These are phyloP conservation scores for Geotrichum phurueaensis DNA, from an alignment of 1,139 yeast species.

Conservation along the genomic window DNA sequence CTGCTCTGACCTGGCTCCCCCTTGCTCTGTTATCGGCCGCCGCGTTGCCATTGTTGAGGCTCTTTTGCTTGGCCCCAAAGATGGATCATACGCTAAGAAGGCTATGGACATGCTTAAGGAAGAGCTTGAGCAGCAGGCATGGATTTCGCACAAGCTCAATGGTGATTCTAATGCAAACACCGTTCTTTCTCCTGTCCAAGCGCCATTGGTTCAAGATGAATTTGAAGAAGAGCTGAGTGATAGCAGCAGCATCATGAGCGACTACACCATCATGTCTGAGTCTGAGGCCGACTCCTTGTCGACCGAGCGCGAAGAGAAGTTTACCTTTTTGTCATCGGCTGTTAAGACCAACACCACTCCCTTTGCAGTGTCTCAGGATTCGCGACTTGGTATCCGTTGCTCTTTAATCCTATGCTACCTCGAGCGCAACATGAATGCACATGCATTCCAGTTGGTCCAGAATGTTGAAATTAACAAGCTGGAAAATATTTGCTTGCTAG, in stretches of 20 bases:
- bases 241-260: slow-evolving; percentile 12
- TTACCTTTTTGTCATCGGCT: slow-evolving; percentile 18
- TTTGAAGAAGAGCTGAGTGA: slow-evolving; percentile 4
- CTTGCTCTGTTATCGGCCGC: slow-evolving; percentile 28
- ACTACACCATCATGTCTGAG: slow-evolving; percentile 9
- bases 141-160: slow-evolving; percentile 11
- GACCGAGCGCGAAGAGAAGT: slow-evolving; percentile 14
- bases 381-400: slow-evolving; percentile 29
- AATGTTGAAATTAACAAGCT: slow-evolving; percentile 21
- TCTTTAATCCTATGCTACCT: slow-evolving; percentile 26
- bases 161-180: neutral
- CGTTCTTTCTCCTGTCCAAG: neutral
- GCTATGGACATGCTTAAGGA: slow-evolving; percentile 24
- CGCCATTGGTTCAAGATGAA: neutral
- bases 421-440: slow-evolving; percentile 19
- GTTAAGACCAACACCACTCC: slow-evolving; percentile 11
- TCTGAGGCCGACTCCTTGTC: slow-evolving; percentile 13
- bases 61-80: slow-evolving; percentile 27
- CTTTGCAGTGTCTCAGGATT: slow-evolving; percentile 25
- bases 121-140: slow-evolving; percentile 21
- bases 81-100: slow-evolving; percentile 22
- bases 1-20: slow-evolving; percentile 31
- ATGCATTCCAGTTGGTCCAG: slow-evolving; percentile 23
- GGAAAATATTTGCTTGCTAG: slow-evolving; percentile 33
- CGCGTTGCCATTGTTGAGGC: slow-evolving; percentile 33